phyloP scores from a whole-genome alignment of 441 rosid genomes.

The Pelargonium cotyledonis region DNA sequence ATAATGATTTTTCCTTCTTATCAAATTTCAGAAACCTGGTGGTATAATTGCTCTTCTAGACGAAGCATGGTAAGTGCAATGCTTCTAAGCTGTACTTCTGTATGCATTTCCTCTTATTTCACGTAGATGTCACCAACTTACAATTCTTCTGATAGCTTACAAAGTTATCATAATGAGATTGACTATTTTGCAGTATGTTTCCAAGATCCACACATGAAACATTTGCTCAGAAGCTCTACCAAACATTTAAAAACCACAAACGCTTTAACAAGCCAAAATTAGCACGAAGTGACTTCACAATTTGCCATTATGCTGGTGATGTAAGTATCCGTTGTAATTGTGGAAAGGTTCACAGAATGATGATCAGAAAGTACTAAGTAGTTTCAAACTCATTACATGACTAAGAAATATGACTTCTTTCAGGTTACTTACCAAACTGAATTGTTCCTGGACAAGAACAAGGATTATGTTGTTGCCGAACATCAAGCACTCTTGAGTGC shows the following conservation, averaged over 20 bases:
- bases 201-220: constrained; percentile 99
- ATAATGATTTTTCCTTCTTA: constrained; percentile 23
- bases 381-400: neutral
- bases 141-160: constrained; percentile 70
- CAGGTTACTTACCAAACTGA: constrained; percentile 99
- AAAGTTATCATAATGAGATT: constrained; percentile 18
- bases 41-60: constrained; percentile 97
- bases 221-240: constrained; percentile 95
- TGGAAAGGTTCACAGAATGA: neutral
- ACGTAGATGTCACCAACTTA: constrained; percentile 17
- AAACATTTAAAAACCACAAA: constrained; percentile 84
- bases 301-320: constrained; percentile 97
- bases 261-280: constrained; percentile 92
- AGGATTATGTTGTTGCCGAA: constrained; percentile 97
- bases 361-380: neutral
- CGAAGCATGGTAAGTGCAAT: constrained; percentile 92
- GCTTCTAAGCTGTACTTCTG: constrained; percentile 66
- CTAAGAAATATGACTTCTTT: constrained; percentile 17
- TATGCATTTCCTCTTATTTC: constrained; percentile 10
- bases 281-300: constrained; percentile 91
- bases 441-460: constrained; percentile 94
- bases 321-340: constrained; percentile 36
- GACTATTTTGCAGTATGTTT: constrained; percentile 70
- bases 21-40: constrained; percentile 89
- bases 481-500: constrained; percentile 92